Evolutionary conservation across 768 basidiomycete species (phyloP), one percentile per base, ranked within the genome.

Genomic region (Lactarius sp.): DNA sequence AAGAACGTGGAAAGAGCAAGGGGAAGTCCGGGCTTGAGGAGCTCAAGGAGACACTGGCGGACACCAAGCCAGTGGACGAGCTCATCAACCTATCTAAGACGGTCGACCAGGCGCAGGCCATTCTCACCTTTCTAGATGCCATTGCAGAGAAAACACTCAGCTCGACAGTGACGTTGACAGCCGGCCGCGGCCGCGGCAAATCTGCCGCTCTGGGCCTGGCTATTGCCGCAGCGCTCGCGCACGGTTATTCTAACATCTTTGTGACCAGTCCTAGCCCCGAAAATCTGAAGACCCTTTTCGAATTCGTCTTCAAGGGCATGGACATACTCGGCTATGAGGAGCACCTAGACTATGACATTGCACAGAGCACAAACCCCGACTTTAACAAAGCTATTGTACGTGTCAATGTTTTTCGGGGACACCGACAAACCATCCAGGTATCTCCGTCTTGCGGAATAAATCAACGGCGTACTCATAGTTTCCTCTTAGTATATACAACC

Each of bases 181-280:
- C 97, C 60, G 88, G 84, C 10, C 88, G 97, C 73, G 97, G 97
- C 64, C 87, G 97, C 20, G 97, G 97, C 60, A 99, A 99, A 75
- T 95, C 92, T 22, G 95, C 97, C 14, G 93, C 95, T 0, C 78
- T 99, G n/a, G 97, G 97, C 42, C 77, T 99, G 53, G 92, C 94
- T 1, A 92, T 98, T 64, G 90, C 96, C 1, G 89, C 93, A 13
- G 95, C 97, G 1, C 79, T 98, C 22, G 89, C 87, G 1, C 90
- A 97, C 70, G 94, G 94, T 31, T 98, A 98, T 73, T 90, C 91
- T 56, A 99, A 99, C 74, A 92, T 98, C 62, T 99, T 98, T 72
- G 93, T 99, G 57, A 99, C 97, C 10, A 94, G 91, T 73, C 97
- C 97, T 0, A 93, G 88, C 70, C 97, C 97, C 2, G 96, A 98